Evolutionary conservation across 2,329 filamentous ascomycete species (phyloP).

Genomic region (Clarireedia sp.): DNA sequence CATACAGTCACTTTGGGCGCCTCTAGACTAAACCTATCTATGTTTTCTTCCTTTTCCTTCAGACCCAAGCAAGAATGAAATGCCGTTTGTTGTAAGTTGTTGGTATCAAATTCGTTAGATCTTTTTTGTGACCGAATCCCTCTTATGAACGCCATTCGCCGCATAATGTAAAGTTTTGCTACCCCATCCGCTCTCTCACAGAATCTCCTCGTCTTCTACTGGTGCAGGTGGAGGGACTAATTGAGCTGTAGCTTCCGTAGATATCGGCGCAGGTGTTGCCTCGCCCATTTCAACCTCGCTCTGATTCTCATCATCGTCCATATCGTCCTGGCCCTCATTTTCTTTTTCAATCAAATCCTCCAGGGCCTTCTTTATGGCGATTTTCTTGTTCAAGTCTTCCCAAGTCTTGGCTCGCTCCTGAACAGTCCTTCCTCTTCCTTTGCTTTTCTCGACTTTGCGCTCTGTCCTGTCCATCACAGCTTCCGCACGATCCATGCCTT

Average conservation of each 20-base stretch:
- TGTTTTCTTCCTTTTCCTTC: background rate
- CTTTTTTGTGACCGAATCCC: background rate
- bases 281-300: conserved; percentile 9
- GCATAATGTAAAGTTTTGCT: conserved; percentile 12
- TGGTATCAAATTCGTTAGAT: conserved; percentile 18
- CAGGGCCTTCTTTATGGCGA: conserved; percentile 21
- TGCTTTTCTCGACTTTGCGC: conserved; percentile 48
- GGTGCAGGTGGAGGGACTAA: conserved; percentile 7
- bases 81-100: conserved; percentile 6
- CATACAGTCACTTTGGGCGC: too few relatives aligned
- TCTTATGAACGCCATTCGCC: conserved; percentile 16
- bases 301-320: conserved; percentile 9
- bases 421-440: conserved; percentile 39
- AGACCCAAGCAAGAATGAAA: background rate
- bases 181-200: conserved; percentile 13
- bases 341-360: conserved; percentile 22
- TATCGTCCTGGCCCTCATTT: conserved; percentile 13
- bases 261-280: background rate
- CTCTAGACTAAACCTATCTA: background rate
- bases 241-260: background rate
- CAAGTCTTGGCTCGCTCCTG: conserved; percentile 45
- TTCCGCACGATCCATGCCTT: conserved; percentile 50
- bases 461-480: conserved; percentile 51
- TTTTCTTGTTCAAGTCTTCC: conserved; percentile 49
- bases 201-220: conserved; percentile 22